Conservation (phyloP, 768 basidiomycete species). For the Imleria badia region DNA sequence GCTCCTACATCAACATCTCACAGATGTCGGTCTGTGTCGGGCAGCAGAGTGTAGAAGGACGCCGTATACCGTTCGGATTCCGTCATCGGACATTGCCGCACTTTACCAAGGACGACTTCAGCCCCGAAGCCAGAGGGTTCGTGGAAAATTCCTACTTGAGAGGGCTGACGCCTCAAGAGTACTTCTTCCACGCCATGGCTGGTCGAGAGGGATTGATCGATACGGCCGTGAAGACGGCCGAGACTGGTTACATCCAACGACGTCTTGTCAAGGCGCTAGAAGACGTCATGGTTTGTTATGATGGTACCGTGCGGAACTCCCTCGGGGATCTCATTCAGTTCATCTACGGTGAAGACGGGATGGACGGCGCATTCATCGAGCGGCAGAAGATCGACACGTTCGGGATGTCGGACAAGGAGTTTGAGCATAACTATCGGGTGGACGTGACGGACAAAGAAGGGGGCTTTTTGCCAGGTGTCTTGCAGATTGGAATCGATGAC, state of each 20-base stretch:
- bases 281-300: slow-evolving; percentile 96
- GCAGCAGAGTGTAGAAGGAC: slow-evolving; percentile 97
- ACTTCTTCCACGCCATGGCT: slow-evolving; percentile 99
- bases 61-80: slow-evolving; percentile 98
- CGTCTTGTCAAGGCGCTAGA: slow-evolving; percentile 97
- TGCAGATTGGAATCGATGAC: slow-evolving; percentile 88
- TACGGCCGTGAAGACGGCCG: slow-evolving; percentile 99
- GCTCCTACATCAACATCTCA: slow-evolving; percentile 99
- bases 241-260: slow-evolving; percentile 98
- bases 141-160: slow-evolving; percentile 99
- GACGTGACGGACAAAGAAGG: slow-evolving; percentile 84
- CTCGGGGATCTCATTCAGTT: slow-evolving; percentile 96
- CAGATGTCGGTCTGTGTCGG: slow-evolving; percentile 99
- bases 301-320: slow-evolving; percentile 97
- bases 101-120: slow-evolving; percentile 98
- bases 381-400: slow-evolving; percentile 92
- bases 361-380: slow-evolving; percentile 98
- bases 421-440: slow-evolving; percentile 92
- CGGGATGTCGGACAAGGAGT: slow-evolving; percentile 74
- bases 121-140: slow-evolving; percentile 95
- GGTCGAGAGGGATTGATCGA: slow-evolving; percentile 99
- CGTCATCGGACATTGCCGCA: slow-evolving; percentile 94
- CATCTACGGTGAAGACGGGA: slow-evolving; percentile 97
- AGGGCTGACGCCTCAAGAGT: slow-evolving; percentile 95
- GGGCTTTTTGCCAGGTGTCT: slow-evolving; percentile 74